These are phyloP conservation scores for Cercospora berteroae DNA, from an alignment of 2,329 filamentous ascomycete species.

Conservation along the genomic window DNA sequence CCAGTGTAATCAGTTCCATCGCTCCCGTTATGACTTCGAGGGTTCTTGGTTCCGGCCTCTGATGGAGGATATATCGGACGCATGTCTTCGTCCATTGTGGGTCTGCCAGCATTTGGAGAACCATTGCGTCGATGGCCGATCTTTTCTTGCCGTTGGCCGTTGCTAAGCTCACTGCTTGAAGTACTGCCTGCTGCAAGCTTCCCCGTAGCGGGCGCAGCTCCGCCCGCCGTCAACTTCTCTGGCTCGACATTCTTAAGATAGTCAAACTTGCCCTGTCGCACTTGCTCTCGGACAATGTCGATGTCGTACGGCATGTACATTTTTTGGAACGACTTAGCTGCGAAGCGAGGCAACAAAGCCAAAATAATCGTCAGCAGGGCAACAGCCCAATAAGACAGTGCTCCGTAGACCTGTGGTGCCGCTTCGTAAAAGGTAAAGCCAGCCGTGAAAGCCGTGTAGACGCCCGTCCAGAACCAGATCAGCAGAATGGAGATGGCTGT, in stretches of 20 bases:
- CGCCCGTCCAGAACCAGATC: conserved; percentile 93
- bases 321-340: conserved; percentile 84
- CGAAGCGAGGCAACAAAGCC: conserved; percentile 83
- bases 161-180: conserved; percentile 55
- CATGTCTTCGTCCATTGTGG: conserved; percentile 76
- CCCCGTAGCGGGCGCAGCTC: conserved; percentile 43
- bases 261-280: conserved; percentile 77
- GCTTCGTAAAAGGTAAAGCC: conserved; percentile 71
- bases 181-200: conserved; percentile 52
- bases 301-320: conserved; percentile 89
- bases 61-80: conserved; percentile 93
- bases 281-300: conserved; percentile 93
- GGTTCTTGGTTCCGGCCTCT: conserved; percentile 76
- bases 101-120: conserved; percentile 16
- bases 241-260: conserved; percentile 61
- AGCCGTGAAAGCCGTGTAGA: conserved; percentile 66
- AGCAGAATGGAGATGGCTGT: conserved; percentile 78
- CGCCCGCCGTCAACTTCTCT: conserved; percentile 17
- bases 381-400: conserved; percentile 83
- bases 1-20: conserved; percentile 87
- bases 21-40: conserved; percentile 82
- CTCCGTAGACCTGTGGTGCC: conserved; percentile 73
- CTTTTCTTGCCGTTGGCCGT: conserved; percentile 14
- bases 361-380: conserved; percentile 75
- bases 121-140: conserved; percentile 46